Conservation (phyloP, 192 early-diverging fungal species). For the Linnemannia schmuckeri region DNA sequence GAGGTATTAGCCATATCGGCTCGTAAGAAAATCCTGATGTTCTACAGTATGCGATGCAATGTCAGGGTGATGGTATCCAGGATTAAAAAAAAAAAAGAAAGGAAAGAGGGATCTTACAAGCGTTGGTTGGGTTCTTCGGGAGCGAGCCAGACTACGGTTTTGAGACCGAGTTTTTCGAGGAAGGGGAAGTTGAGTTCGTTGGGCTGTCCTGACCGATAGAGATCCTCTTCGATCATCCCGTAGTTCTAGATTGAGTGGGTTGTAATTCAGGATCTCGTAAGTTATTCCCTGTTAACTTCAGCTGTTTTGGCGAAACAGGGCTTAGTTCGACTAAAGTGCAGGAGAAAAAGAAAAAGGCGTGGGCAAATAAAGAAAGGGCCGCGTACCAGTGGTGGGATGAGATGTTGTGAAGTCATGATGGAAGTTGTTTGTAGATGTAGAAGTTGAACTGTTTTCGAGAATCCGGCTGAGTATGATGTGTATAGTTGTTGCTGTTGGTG, state of each 20-base stretch:
- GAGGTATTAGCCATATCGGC: too few relatives aligned
- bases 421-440: slow-evolving; percentile 1
- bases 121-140: slow-evolving; percentile 97
- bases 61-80: too few relatives aligned
- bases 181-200: slow-evolving; percentile 99
- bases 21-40: too few relatives aligned
- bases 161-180: slow-evolving; percentile 94
- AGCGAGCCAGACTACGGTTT: slow-evolving; percentile 95
- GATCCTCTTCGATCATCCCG: slow-evolving; percentile 97
- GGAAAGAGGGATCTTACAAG: slow-evolving; percentile 70
- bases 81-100: not conserved
- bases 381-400: slow-evolving; percentile 80
- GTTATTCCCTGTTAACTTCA: not conserved
- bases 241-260: slow-evolving; percentile 78
- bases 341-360: too few relatives aligned
- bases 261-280: not conserved
- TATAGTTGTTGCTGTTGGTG: not conserved
- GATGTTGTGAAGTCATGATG: slow-evolving; percentile 78
- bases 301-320: not conserved
- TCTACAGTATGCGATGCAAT: too few relatives aligned
- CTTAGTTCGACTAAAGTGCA: too few relatives aligned
- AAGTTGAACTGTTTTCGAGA: not conserved
- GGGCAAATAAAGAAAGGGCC: not conserved
- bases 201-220: slow-evolving; percentile 97
- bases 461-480: not conserved